phyloP scores from a whole-genome alignment of 495 filamentous ascomycete genomes.

The Acidomyces sp. region DNA sequence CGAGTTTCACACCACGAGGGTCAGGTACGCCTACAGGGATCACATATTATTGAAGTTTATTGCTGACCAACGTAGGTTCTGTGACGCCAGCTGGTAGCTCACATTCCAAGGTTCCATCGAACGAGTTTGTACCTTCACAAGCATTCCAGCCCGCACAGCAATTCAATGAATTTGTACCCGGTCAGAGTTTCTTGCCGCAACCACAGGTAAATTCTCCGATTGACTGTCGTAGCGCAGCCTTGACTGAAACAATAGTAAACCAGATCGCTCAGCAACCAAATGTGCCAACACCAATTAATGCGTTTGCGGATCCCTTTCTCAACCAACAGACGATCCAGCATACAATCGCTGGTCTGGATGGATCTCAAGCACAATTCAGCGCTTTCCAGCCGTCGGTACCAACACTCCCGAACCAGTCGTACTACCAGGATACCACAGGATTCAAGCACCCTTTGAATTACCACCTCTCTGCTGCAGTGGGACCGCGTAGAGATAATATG shows the following conservation, averaged over 20 bases:
- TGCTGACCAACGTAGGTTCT: slow-evolving; percentile 6
- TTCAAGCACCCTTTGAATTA: slow-evolving; percentile 71
- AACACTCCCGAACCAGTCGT: slow-evolving; percentile 39
- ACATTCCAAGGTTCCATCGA: slow-evolving; percentile 15
- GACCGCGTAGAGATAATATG: slow-evolving; percentile 65
- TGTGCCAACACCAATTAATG: slow-evolving; percentile 14
- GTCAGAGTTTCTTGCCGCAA: slow-evolving; percentile 17
- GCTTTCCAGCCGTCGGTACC: slow-evolving; percentile 51
- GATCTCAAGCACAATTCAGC: slow-evolving; percentile 41
- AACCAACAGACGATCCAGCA: slow-evolving; percentile 1
- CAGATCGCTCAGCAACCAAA: slow-evolving; percentile 9
- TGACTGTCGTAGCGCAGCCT: not conserved
- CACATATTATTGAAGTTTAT: not conserved
- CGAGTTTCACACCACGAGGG: slow-evolving; percentile 68
- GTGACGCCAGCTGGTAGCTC: slow-evolving; percentile 11
- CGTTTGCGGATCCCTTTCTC: slow-evolving; percentile 27
- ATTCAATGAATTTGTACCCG: slow-evolving; percentile 19
- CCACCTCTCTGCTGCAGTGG: slow-evolving; percentile 81
- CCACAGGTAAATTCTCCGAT: slow-evolving; percentile 10
- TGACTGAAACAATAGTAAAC: not conserved
- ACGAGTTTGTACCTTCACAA: slow-evolving; percentile 16
- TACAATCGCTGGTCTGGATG: slow-evolving; percentile 33
- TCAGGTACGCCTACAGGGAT: slow-evolving; percentile 26
- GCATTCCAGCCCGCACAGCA: slow-evolving; percentile 17
- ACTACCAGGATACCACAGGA: slow-evolving; percentile 40